These are phyloP conservation scores for Ascochyta koolunga DNA, from an alignment of 2,329 filamentous ascomycete species.

Conservation along the genomic window DNA sequence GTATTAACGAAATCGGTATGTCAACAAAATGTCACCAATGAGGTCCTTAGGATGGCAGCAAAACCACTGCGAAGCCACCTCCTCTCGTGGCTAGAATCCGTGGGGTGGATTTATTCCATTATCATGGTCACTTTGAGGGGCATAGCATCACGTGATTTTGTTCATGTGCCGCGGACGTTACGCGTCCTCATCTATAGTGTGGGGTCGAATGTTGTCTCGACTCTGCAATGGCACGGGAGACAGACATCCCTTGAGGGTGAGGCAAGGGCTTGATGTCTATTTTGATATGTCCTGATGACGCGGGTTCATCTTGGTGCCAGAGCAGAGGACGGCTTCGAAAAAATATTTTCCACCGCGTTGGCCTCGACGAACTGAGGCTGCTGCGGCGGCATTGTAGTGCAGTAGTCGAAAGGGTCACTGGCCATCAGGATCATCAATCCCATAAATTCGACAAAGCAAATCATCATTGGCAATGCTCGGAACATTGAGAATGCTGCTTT, in stretches of 20 bases:
- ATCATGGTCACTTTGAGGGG: no score
- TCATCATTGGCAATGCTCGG: neutral
- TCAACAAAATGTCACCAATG: no score
- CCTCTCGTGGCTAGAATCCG: no score
- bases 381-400: neutral
- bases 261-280: neutral
- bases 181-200: constrained; percentile 16
- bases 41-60: no score
- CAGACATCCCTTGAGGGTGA: neutral
- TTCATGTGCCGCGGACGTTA: no score
- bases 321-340: neutral
- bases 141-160: no score
- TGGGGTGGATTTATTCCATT: no score
- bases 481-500: neutral
- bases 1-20: no score
- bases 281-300: constrained; percentile 1
- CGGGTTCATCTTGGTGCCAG: neutral
- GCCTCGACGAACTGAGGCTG: neutral
- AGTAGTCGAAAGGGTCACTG: neutral
- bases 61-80: no score
- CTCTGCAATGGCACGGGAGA: neutral
- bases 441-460: neutral
- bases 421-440: neutral
- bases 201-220: constrained; percentile 3
- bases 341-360: neutral